Base-by-base conservation (phyloP, 192 early-diverging fungal genomes). In the Coemansia sp. region DNA sequence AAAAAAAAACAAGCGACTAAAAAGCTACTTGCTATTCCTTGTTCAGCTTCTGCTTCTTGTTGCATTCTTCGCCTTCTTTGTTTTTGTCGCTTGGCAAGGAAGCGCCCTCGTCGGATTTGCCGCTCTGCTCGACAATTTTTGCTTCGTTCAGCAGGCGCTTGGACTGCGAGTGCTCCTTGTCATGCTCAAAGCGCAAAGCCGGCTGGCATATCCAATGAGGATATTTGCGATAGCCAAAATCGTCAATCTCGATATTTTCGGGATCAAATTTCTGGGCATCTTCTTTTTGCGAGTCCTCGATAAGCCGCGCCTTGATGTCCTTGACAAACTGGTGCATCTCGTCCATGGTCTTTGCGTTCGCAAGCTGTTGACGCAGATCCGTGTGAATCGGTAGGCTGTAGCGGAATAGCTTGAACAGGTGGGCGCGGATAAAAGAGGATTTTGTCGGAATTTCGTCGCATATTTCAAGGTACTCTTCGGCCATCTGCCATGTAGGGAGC, bases 381-480 rank as follows among this genome's bases (percentile, higher is more conserved):
- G 87, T 85, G 69, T 95, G 89, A 11, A 85, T 72, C 4, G 85
- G 82, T 27, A 98, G 72, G 62, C 88, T 88, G 23, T 83, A 82
- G 18, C 83, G 83, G 73, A 95, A 93, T 35, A 99, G 82, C 72
- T 97, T 98, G 73, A 99, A 99, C 61, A 99, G 52, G 66, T 99
- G 97, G 0, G 83, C 93, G 22, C 92, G 87, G 24, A 93, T 90
- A 67, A 78, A 83, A 11, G 82, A 59, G n/a, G 84, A 53, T n/a
- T 79, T 82, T 4, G 93, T 92, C 30, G 80, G 89, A 66, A 81
- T 62, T 6, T 65, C 65, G 24, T 78, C 71, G 67, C 90, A 93
- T 51, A 99, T 97, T 10, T 90, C 85, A 39, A 98, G 58, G 65
- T 98, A 99, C 82, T 95, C 95, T 27, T 88, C 75, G 6, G 92